These are phyloP conservation scores for Aquilaria malaccensis DNA, from an alignment of 345 rosid species.

Conservation along the genomic window DNA sequence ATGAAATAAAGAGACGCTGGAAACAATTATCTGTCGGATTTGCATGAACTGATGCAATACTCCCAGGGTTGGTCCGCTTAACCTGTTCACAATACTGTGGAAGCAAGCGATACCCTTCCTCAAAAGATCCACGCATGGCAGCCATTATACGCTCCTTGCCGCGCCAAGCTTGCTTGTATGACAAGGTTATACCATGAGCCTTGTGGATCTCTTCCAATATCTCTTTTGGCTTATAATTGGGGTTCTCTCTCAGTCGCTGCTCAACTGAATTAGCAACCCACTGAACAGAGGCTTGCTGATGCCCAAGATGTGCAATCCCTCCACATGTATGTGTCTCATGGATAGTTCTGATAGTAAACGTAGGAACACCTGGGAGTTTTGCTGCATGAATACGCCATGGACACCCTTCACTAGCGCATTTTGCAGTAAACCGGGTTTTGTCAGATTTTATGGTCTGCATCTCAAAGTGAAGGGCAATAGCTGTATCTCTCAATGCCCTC, in stretches of 20 bases:
- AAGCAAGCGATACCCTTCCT: conserved; percentile 92
- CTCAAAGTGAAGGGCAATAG: conserved; percentile 96
- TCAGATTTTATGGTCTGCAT: conserved; percentile 98
- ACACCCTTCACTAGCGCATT: conserved; percentile 94
- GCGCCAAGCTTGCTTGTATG: conserved; percentile 99
- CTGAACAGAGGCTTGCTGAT: conserved; percentile 98
- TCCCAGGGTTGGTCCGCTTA: conserved; percentile 82
- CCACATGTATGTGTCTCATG: conserved; percentile 85
- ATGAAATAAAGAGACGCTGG: conserved; percentile 93
- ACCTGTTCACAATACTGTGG: conserved; percentile 93
- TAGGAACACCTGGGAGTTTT: conserved; percentile 96
- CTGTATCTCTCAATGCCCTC: conserved; percentile 89
- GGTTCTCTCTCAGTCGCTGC: conserved; percentile 86
- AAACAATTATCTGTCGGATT: conserved; percentile 67
- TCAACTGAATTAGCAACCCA: conserved; percentile 98
- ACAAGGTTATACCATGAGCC: conserved; percentile 84
- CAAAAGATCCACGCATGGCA: conserved; percentile 97
- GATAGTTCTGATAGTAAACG: conserved; percentile 90
- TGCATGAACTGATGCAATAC: conserved; percentile 89
- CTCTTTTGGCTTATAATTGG: conserved; percentile 94
- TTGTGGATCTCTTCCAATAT: conserved; percentile 97
- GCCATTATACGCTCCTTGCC: conserved; percentile 99
- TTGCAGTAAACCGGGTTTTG: conserved; percentile 96
- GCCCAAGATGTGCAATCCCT: conserved; percentile 93
- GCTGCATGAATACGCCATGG: conserved; percentile 99